Evolutionary conservation across 1,139 yeast genomes (phyloP).

Genomic region (Yamadazyma diddensiae): DNA sequence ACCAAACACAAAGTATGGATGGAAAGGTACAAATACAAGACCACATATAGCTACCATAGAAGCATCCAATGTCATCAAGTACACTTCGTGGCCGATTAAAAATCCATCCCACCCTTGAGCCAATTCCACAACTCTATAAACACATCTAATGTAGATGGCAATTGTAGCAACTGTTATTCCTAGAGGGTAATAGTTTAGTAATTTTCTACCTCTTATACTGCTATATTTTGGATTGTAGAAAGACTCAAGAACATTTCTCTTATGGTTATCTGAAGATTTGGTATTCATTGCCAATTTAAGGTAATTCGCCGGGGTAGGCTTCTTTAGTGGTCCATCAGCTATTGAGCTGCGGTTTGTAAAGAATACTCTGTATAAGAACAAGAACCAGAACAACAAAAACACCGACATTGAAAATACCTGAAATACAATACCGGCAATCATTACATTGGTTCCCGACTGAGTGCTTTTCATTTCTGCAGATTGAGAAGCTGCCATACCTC

Average conservation of each 20-base stretch:
- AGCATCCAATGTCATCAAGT: slow-evolving; percentile 71
- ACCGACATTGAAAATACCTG: slow-evolving; percentile 38
- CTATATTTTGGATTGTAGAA: slow-evolving; percentile 36
- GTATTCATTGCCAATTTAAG: slow-evolving; percentile 24
- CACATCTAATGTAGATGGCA: slow-evolving; percentile 63
- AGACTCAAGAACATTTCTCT: slow-evolving; percentile 20
- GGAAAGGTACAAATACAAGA: slow-evolving; percentile 45
- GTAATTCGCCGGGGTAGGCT: slow-evolving; percentile 18
- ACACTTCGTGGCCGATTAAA: slow-evolving; percentile 66
- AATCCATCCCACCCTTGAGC: slow-evolving; percentile 73
- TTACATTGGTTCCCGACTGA: slow-evolving; percentile 28
- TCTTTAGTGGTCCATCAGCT: slow-evolving; percentile 23
- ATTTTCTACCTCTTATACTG: slow-evolving; percentile 33
- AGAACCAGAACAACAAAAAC: slow-evolving; percentile 25
- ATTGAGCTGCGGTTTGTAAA: slow-evolving; percentile 17
- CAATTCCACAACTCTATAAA: slow-evolving; percentile 75
- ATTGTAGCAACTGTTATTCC: slow-evolving; percentile 51
- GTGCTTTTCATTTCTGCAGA: slow-evolving; percentile 17
- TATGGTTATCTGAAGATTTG: slow-evolving; percentile 19
- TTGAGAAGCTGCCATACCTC: slow-evolving; percentile 31
- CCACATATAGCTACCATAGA: slow-evolving; percentile 52
- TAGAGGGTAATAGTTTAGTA: slow-evolving; percentile 44
- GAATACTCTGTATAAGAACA: slow-evolving; percentile 24
- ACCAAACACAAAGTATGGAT: slow-evolving; percentile 61
- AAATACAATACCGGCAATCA: slow-evolving; percentile 39